Base-by-base conservation (phyloP, 140 eudicot genomes). In the Cichorium intybus region DNA sequence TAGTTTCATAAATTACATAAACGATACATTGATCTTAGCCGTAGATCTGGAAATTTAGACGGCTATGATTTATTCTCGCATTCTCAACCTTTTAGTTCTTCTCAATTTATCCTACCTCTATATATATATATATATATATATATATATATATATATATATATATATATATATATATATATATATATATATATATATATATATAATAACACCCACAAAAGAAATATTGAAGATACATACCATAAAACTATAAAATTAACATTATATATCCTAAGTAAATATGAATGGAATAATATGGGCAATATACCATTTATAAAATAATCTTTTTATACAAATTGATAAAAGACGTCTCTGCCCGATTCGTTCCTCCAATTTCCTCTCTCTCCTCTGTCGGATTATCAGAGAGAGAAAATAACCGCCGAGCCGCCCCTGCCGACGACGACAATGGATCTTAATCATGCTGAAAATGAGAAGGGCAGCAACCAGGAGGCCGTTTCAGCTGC, bases 381-480 rank as follows among this genome's bases (percentile, higher is more conserved):
- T 54, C 46, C 72, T 26, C 31, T 39, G 37, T 65, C 59, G 72
- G 52, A 31, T 11, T 29, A 29, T 47, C 20, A 23, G 54, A 35
- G 66, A 70, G 49, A 68, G 62, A 35, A 54, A 62, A 47, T 62
- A 37, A 55, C 49, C 69, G 55, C 45, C 46, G 26, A 18, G 15
- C 66, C 43, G 57, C 52, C 15, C 27, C 24, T 22, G 59, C 37
- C 39, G 51, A 17, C 47, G 16, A 49, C 66, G 70, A 27, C 72
- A 14, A 80, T 83, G 95, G 86, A 81, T 48, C 82, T 87, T 66
- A 89, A 80, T 23, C 79, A 31, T 9, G 43, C 28, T 23, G 73
- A 73, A 17, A 81, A 68, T 24, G 74, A 64, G 18, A 24, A 64
- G 18, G 23, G 4, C 63, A 51, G 24, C 34, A 37, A 0, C 16